Base-by-base conservation (phyloP, 169 alveolate species). In the Amoebophrya sp. region DNA sequence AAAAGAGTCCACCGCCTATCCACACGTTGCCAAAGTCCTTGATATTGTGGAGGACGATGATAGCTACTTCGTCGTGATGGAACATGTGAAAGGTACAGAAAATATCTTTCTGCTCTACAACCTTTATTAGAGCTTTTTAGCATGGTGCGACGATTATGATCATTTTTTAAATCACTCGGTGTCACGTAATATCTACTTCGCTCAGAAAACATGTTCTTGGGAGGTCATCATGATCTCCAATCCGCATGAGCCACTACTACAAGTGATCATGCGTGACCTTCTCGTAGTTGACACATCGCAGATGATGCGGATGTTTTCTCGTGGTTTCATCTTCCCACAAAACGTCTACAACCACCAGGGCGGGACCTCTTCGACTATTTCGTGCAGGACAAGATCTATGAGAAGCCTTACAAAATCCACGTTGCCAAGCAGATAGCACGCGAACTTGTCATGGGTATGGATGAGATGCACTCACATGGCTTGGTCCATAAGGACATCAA, bases 381-480 rank as follows among this genome's bases (percentile, higher is more conserved):
- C 83, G 83, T 65, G 33, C 83, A 65, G 26, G 83, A 65, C 83
- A 65, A 65, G 26, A 65, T 65, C 33, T 65, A 65, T 36, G 83
- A 65, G 83, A 65, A 65, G 83, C 33, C 83, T 29, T 65, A 65
- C 83, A 65, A 65, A 36, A 65, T 65, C n/a, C 33, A 29, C 39
- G 38, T 65, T 10, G 83, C 83, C 39, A 29, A 36, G 2, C 83
- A 65, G 83, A 65, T 65, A 29, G 83, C 83, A 26, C 2, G 26
- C 39, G 83, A 65, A 36, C 83, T 65, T 26, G 83, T 65, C 39
- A 29, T 26, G 83, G 83, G 83, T 10, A 65, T 65, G 83, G 83
- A 65, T 36, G 83, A 65, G 76, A 12, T 91, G 41, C 93, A 91
- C 1, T 53, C 89, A 23, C 93, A 91, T n/a, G 91, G 90, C 36